Percentiles rank a stretch among this genome's conserved stretches.
These are phyloP conservation scores for Mucuna pruriens DNA, from an alignment of 306 rosid genomes.

Conservation along the genomic window DNA sequence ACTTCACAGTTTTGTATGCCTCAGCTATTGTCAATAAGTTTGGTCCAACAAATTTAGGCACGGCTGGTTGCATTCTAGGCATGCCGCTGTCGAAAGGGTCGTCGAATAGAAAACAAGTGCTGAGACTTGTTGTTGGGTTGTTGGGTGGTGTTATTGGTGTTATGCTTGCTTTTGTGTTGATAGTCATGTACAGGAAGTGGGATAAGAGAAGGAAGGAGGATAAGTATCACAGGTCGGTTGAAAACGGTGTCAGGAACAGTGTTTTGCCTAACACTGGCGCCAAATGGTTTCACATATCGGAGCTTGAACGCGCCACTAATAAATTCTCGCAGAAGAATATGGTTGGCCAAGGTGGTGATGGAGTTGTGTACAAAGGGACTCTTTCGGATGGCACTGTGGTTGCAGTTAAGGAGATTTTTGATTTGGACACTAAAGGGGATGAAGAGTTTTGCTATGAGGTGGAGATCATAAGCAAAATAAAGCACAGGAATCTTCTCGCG, in stretches of 20 bases:
- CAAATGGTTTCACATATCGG: constrained; percentile 70
- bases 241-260: constrained; percentile 56
- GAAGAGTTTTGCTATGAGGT: constrained; percentile 86
- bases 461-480: constrained; percentile 79
- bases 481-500: constrained; percentile 79
- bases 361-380: constrained; percentile 79
- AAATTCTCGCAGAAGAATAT: constrained; percentile 71
- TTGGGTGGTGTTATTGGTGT: constrained; percentile 60
- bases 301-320: constrained; percentile 72
- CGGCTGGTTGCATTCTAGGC: constrained; percentile 68
- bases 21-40: constrained; percentile 59
- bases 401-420: constrained; percentile 69
- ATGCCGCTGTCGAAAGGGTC: constrained; percentile 45
- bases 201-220: constrained; percentile 47
- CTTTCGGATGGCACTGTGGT: constrained; percentile 68
- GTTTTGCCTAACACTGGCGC: constrained; percentile 73
- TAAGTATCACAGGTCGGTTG: constrained; percentile 52
- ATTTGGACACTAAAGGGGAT: constrained; percentile 71
- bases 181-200: constrained; percentile 55
- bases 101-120: constrained; percentile 16
- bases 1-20: constrained; percentile 65
- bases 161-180: constrained; percentile 42
- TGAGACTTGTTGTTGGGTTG: constrained; percentile 58
- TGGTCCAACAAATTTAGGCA: constrained; percentile 66
- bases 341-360: constrained; percentile 82